A percentile compares a stretch with the other conserved stretches of the same genome.
phyloP scores from a whole-genome alignment of 257 asterid genomes.

The Penstemon barbatus region DNA sequence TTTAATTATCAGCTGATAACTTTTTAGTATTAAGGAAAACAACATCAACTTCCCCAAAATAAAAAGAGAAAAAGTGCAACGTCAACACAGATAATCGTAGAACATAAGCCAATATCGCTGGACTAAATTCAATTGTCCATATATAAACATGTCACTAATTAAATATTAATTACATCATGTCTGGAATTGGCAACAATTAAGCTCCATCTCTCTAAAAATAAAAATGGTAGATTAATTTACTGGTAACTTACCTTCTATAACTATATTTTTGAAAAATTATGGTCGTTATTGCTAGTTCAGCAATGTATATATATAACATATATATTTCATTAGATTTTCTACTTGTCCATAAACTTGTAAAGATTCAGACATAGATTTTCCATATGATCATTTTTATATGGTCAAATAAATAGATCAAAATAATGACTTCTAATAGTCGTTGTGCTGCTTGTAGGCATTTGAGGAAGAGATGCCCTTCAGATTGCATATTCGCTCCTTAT shows the following conservation, averaged over 20 bases:
- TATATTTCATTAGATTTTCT: conserved; percentile 13
- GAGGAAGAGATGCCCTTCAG: conserved; percentile 40
- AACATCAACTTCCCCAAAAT: too few species aligned
- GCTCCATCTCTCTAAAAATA: neutral
- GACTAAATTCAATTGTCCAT: too few species aligned
- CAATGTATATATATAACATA: neutral
- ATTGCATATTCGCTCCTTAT: conserved; percentile 39
- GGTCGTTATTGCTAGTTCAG: neutral
- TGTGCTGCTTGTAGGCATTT: conserved; percentile 44
- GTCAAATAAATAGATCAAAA: neutral
- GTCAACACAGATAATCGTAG: too few species aligned
- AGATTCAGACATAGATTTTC: neutral
- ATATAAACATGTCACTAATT: too few species aligned
- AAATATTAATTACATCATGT: too few species aligned
- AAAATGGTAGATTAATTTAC: conserved; percentile 1
- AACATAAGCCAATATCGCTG: too few species aligned
- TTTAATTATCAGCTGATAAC: too few species aligned
- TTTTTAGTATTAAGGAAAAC: too few species aligned
- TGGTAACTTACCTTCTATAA: conserved; percentile 20
- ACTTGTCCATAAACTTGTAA: neutral
- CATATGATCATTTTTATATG: too few species aligned
- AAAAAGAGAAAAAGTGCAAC: too few species aligned
- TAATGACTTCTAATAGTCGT: conserved; percentile 30
- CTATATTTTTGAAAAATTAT: conserved; percentile 6
- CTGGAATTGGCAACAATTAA: too few species aligned